These are phyloP conservation scores for Cladochytrium replicatum DNA, from an alignment of 192 early-diverging fungal genomes.

Conservation along the genomic window DNA sequence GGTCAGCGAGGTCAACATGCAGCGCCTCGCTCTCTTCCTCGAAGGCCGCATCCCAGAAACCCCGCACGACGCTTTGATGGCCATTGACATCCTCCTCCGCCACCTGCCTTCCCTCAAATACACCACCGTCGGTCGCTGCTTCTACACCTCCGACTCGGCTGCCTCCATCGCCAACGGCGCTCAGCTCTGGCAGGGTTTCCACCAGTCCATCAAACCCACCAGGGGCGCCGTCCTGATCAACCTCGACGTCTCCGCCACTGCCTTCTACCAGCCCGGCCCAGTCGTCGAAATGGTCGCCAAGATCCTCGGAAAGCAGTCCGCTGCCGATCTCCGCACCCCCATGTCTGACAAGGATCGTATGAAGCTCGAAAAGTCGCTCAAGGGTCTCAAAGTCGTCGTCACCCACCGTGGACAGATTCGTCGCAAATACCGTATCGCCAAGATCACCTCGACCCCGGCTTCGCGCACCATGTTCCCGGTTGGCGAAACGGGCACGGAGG, in stretches of 20 bases:
- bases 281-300: conserved; percentile 61
- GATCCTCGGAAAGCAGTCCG: conserved; percentile 46
- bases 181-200: conserved; percentile 90
- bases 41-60: conserved; percentile 33
- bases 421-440: conserved; percentile 62
- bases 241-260: conserved; percentile 50
- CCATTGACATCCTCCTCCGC: conserved; percentile 69
- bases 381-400: conserved; percentile 39
- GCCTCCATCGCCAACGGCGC: conserved; percentile 57
- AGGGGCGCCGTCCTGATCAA: conserved; percentile 52
- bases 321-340: conserved; percentile 30
- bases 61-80: conserved; percentile 40
- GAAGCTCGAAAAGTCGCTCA: conserved; percentile 35
- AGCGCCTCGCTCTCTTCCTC: conserved; percentile 29
- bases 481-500: conserved; percentile 34
- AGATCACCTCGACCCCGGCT: conserved; percentile 57
- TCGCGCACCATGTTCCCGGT: conserved; percentile 57
- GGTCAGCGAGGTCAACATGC: conserved; percentile 56
- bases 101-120: conserved; percentile 72
- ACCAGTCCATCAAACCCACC: conserved; percentile 75
- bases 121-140: conserved; percentile 75
- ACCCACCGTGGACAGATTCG: conserved; percentile 52
- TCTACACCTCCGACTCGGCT: conserved; percentile 68
- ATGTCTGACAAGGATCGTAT: conserved; percentile 37
- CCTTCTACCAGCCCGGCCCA: conserved; percentile 52